Evolutionary conservation across 345 rosid species (phyloP), one percentile per base, ranked within the genome.

Genomic region (Eucalyptus pauciflora): DNA sequence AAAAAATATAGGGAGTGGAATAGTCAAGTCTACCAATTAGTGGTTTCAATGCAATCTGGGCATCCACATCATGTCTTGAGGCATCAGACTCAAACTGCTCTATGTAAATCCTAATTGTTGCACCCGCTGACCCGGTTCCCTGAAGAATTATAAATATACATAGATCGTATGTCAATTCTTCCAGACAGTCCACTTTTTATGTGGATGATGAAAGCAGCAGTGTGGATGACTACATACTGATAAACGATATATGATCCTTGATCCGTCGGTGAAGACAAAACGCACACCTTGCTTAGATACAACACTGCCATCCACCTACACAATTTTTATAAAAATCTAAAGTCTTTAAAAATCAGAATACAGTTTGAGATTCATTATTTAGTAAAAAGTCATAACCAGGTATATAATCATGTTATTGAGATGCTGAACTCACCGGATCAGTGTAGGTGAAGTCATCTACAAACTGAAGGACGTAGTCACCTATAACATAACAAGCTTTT

Each of bases 121-220:
- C 99, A 88, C 99, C 99, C 20, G 98, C 98, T 79, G 99, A 96
- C 88, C 99, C 99, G 89, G 98, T 97, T 92, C 98, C 99, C 98
- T 96, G 91, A 89, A 87, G 76, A 58, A 86, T 25, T 41, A 56
- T n/a, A 85, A 13, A 83, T 58, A 20, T 7, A 76, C 24, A 76
- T 37, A 76, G 85, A 41, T 76, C 45, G 48, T 41, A 50, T 14
- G 89, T 43, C 52, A 58, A 41, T 62, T 89, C 86, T 76, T 76
- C 85, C 85, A 76, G 45, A 20, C 29, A 20, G 85, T 76, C 46
- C 27, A 76, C 85, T 76, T 76, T 41, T 76, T 86, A 52, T 15
- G 49, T 27, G 67, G 9, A 37, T 17, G 14, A 79, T 60, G 52
- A 64, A 48, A 48, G 85, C 86, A 86, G 83, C 86, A 86, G 62